Evolutionary conservation across 2,329 filamentous ascomycete genomes (phyloP), one percentile per base, ranked within the genome.

Genomic region (Fusarium piperis): DNA sequence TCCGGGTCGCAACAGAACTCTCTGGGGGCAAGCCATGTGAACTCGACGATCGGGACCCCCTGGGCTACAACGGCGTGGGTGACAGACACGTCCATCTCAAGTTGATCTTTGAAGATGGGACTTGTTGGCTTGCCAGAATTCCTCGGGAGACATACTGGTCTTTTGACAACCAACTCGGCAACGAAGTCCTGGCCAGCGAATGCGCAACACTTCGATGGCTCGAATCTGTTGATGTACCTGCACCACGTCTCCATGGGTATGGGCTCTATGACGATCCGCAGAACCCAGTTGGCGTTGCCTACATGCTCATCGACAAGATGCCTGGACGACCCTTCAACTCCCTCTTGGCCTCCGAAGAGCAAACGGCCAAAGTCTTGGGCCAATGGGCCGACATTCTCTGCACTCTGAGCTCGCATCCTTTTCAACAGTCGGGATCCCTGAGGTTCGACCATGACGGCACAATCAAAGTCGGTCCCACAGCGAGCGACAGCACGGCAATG

Each of bases 301-400:
- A 72, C 36, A 76, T 76, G 69, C 60, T 77, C 20, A 75, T 77
- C 48, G 75, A 76, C 41, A 73, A 68, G 44, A 52, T 77, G 57
- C 70, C 75, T 16, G 72, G 76, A 18, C 65, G 28, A 28, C 71
- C 74, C 46, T 76, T 76, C 41, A 36, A 74, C 53, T 57, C 55
- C 2, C n/a, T 6, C 48, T 26, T 44, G 10, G 70, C 75, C 26
- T 72, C 74, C 6, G n/a, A 62, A 9, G 68, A 70, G 18, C 69
- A 76, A 59, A 64, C 46, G 39, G 35, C 59, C 10, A 66, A 75
- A 18, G 76, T 76, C 13, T 65, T 55, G 15, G 15, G 32, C 5
- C 32, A 36, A 55, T 55, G 51, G 51, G 30, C 51, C 8, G 20
- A 36, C 12, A 26, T 55, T 9, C 51, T 55, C 20, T 55, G 13